Evolutionary conservation across 768 basidiomycete genomes (phyloP).

Genomic region (Ramaria rubella): DNA sequence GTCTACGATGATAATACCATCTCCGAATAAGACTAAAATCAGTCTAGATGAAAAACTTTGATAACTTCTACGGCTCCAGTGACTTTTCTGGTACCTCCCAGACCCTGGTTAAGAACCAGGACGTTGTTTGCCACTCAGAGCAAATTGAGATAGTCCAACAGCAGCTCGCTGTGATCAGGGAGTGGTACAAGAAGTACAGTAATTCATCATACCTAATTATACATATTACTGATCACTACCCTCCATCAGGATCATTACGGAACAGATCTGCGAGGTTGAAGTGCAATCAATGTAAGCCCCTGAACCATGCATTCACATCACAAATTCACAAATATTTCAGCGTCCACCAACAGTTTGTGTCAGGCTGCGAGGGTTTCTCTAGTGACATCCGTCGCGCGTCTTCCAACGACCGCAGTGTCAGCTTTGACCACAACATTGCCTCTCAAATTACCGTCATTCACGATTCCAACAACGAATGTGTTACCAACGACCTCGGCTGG

Average conservation of each 20-base stretch:
- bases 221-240: background rate
- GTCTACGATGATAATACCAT: background rate
- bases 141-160: constrained; percentile 7
- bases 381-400: constrained; percentile 5
- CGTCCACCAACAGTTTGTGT: constrained; percentile 5
- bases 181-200: constrained; percentile 6
- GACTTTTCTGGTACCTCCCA: constrained; percentile 6
- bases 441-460: constrained; percentile 1
- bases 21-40: background rate
- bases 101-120: constrained; percentile 3
- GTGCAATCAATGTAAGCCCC: constrained; percentile 6
- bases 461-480: constrained; percentile 5
- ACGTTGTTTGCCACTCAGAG: constrained; percentile 6
- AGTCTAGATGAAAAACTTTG: constrained; percentile 6
- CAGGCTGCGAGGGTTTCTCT: constrained; percentile 4
- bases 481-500: constrained; percentile 6
- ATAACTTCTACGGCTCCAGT: constrained; percentile 9
- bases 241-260: constrained; percentile 2
- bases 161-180: constrained; percentile 8
- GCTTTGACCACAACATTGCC: constrained; percentile 6
- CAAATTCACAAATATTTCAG: background rate
- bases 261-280: constrained; percentile 10
- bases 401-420: background rate
- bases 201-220: background rate
- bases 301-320: background rate